Percentiles rank a stretch among this genome's conserved stretches.
Conservation (phyloP, 306 rosid genomes). For the Leucaena leucocephala region DNA sequence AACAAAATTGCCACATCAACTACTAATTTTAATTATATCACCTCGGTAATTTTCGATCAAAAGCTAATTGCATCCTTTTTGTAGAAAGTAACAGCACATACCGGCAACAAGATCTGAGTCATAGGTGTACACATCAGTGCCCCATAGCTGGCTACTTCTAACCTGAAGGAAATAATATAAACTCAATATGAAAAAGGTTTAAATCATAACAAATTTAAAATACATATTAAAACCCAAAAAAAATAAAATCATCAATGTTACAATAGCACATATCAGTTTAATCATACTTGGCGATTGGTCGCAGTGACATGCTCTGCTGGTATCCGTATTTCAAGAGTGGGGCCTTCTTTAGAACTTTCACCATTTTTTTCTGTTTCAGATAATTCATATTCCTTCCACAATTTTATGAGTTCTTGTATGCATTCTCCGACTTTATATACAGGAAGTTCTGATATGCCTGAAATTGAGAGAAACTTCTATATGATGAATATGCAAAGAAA, state of each 20-base stretch:
- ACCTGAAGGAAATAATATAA: slow-evolving; percentile 63
- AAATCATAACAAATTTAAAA: neutral
- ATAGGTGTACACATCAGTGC: slow-evolving; percentile 92
- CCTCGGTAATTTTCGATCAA: slow-evolving; percentile 14
- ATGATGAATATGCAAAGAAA: slow-evolving; percentile 39
- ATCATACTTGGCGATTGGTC: slow-evolving; percentile 90
- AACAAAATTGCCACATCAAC: slow-evolving; percentile 39
- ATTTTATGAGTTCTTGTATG: slow-evolving; percentile 90
- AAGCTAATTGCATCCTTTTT: neutral
- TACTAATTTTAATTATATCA: slow-evolving; percentile 27
- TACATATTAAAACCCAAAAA: neutral
- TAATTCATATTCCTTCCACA: slow-evolving; percentile 83
- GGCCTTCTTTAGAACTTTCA: slow-evolving; percentile 68
- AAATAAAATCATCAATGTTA: neutral
- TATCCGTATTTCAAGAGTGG: slow-evolving; percentile 86
- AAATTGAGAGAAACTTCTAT: slow-evolving; percentile 39
- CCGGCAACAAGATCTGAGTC: slow-evolving; percentile 99
- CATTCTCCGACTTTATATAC: slow-evolving; percentile 95
- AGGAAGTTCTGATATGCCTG: slow-evolving; percentile 83
- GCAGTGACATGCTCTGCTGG: slow-evolving; percentile 92
- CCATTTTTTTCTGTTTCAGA: slow-evolving; percentile 63
- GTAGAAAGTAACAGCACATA: slow-evolving; percentile 39
- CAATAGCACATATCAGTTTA: neutral
- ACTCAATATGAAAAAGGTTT: slow-evolving; percentile 1
- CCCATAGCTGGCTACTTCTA: slow-evolving; percentile 98